Base-by-base conservation (phyloP, 2,329 filamentous ascomycete species). In the Ustulina deusta region DNA sequence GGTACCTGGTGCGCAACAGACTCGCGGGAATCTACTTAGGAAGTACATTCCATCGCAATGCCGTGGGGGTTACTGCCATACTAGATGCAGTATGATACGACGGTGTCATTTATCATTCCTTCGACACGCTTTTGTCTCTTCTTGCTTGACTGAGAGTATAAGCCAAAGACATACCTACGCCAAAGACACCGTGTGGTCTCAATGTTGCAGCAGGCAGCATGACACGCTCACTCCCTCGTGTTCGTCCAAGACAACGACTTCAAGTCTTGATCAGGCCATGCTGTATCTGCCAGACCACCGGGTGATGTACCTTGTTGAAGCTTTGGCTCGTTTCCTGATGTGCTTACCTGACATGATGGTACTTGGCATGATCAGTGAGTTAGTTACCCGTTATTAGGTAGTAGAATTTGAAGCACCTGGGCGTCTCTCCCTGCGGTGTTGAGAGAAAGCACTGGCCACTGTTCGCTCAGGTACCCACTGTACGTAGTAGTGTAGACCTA, bases 271-370 rank as follows among this genome's bases (percentile, higher is more conserved):
- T 60, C 62, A 60, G 55, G 38, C 51, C 38, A 65, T 48, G 48
- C 34, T 55, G 22, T 38, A 44, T 44, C 34, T 49, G 6, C 13
- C 27, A 36, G 48, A 34, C 48, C 38, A 58, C 36, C 25, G 38
- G 32, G n/a, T 29, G 22, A 60, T 38, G 55, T 52, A 20, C 44
- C 36, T 13, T 42, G 20, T 15, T 44, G 17, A 58, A 27, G 40
- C 7, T 32, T 42, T 32, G 49, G 49, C 22, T 62, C 44, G 49
- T 36, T 17, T 34, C 29, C 61, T 44, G 52, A 63, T 56, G 38
- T 56, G 61, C 60, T 63, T 63, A 63, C 61, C 51, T 54, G 56
- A 55, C 61, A 56, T 56, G 27, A 63, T 46, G 54, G 22, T 10
- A 10, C 10, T 36, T 36, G 54, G 54, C n/a, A n/a, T n/a, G n/a